Base-by-base conservation (phyloP, 345 rosid genomes). In the Gossypium mustelinum region DNA sequence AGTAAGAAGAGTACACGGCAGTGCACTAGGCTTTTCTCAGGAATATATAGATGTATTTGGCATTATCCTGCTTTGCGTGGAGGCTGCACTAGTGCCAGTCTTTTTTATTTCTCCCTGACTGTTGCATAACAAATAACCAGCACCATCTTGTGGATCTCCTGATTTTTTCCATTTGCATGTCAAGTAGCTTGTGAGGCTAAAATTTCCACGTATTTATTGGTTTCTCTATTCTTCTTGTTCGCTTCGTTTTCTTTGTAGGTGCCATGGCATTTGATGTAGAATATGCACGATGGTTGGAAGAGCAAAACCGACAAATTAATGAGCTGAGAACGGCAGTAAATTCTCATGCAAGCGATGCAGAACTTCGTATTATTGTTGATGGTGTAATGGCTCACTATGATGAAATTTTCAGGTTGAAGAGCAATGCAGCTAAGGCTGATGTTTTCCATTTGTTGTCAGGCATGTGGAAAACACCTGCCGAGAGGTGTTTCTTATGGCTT, bases 381-480 rank as follows among this genome's bases (percentile, higher is more conserved):
- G 90, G 88, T 69, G 70, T 90, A 86, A 85, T 90, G 90, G 90
- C 89, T 77, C 99, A 96, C 75, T 92, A 96, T 72, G 95, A 93
- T 69, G 97, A 96, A 82, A 87, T 96, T 81, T 93, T 89, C 85
- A 90, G 87, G 98, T 84, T 93, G 84, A 96, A 96, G 84, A 84
- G 90, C 80, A 90, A 90, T 61, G 99, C 98, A 75, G 97, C 98
- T 27, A 92, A 92, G 88, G 89, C 90, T 22, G 99, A 96, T 76
- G 98, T 96, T 79, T 96, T 96, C 83, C 99, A 96, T 85, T 83
- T 96, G 78, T 83, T 93, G 25, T 96, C 98, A 25, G 98, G 99
- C 73, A 96, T 93, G 98, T 96, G 98, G 99, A 96, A 96, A 82
- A 93, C 99, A 14, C 99, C 97, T 74, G 98, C 99, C 3, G 98